Evolutionary conservation across 2,329 filamentous ascomycete species (phyloP).

Genomic region (Xylariales sp.): DNA sequence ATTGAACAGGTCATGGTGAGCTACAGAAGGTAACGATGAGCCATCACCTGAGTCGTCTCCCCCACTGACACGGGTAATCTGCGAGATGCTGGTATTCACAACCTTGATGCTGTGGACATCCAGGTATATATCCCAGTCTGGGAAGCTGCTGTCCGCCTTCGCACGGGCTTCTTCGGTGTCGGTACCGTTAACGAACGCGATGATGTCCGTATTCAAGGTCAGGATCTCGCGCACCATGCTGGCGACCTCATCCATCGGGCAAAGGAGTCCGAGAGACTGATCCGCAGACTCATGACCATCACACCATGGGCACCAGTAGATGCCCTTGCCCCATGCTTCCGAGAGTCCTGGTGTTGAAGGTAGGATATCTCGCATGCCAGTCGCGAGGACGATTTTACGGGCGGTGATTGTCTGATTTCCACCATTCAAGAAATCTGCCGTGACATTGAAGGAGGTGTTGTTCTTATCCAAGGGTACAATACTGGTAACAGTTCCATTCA

Average conservation of each 20-base stretch:
- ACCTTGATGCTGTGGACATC: neutral
- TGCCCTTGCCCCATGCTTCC: slow-evolving; percentile 54
- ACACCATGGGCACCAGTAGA: slow-evolving; percentile 64
- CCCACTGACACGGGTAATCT: neutral
- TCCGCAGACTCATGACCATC: slow-evolving; percentile 59
- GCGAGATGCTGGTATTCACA: neutral
- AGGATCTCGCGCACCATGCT: slow-evolving; percentile 45
- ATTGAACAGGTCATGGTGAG: neutral
- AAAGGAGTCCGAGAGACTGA: slow-evolving; percentile 51
- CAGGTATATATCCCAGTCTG: slow-evolving; percentile 16
- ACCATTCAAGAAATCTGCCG: slow-evolving; percentile 14
- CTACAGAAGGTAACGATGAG: neutral
- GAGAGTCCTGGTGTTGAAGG: slow-evolving; percentile 49
- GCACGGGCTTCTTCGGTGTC: slow-evolving; percentile 39
- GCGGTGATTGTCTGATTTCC: slow-evolving; percentile 32
- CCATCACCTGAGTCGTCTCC: neutral
- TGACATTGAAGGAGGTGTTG: slow-evolving; percentile 41
- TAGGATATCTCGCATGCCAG: slow-evolving; percentile 51
- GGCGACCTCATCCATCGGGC: slow-evolving; percentile 36
- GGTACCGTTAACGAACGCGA: slow-evolving; percentile 57
- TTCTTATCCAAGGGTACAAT: slow-evolving; percentile 33
- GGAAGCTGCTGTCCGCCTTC: slow-evolving; percentile 31
- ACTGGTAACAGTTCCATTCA: slow-evolving; percentile 47
- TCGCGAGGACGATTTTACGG: slow-evolving; percentile 53
- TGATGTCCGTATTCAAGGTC: slow-evolving; percentile 50